phyloP scores from a whole-genome alignment of 441 rosid species.

The Codiaeum variegatum region DNA sequence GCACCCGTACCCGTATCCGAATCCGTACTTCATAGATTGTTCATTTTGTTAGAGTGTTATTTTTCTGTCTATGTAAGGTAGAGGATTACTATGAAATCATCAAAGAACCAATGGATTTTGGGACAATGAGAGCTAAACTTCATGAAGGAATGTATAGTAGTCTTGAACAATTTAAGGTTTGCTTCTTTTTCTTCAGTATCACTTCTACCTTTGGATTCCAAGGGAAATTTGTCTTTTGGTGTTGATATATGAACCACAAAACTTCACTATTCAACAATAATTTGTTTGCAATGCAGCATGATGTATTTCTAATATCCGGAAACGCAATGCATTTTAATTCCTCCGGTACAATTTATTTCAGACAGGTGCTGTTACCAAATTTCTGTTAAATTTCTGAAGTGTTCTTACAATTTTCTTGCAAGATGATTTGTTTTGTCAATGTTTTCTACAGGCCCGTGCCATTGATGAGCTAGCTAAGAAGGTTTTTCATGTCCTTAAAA shows the following conservation, averaged over 20 bases:
- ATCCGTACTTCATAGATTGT: no score
- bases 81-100: constrained; percentile 54
- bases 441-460: constrained; percentile 49
- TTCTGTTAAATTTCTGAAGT: not conserved
- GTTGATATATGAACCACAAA: constrained; percentile 3
- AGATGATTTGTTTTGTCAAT: constrained; percentile 8
- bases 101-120: constrained; percentile 72
- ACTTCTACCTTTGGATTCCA: not conserved
- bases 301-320: constrained; percentile 43
- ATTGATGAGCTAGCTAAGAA: constrained; percentile 52
- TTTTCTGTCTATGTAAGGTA: constrained; percentile 34
- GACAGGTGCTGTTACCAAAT: constrained; percentile 41
- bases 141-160: constrained; percentile 66
- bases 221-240: not conserved
- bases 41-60: constrained; percentile 10
- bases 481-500: constrained; percentile 49
- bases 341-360: constrained; percentile 44
- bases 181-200: constrained; percentile 17
- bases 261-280: not conserved
- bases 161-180: constrained; percentile 64
- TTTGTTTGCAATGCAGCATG: constrained; percentile 37
- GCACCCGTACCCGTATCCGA: no score
- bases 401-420: not conserved
- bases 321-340: constrained; percentile 72
- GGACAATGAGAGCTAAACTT: constrained; percentile 81